Conservation (phyloP, 164 flowering plant species). For the Taxillus chinensis region DNA sequence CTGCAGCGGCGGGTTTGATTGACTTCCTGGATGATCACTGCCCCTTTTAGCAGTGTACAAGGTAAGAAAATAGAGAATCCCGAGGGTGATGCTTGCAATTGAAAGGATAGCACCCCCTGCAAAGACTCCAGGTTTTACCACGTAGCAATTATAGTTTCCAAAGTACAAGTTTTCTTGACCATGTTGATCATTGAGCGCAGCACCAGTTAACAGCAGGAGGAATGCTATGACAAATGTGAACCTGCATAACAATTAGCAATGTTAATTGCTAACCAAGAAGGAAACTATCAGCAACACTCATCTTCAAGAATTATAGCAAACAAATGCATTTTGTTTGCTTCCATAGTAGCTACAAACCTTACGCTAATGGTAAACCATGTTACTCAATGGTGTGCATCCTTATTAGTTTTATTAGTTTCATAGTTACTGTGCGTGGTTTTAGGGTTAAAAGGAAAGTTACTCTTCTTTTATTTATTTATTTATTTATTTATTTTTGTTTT, state of each 20-base stretch:
- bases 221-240: constrained; percentile 75
- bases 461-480: too few species aligned
- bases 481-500: too few species aligned
- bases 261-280: too few species aligned
- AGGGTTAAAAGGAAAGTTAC: too few species aligned
- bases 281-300: too few species aligned
- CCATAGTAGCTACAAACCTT: too few species aligned
- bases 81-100: constrained; percentile 52
- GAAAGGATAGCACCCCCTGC: constrained; percentile 75
- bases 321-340: too few species aligned
- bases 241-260: constrained; percentile 33
- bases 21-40: constrained; percentile 14
- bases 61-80: constrained; percentile 51
- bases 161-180: constrained; percentile 51
- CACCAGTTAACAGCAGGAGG: constrained; percentile 79
- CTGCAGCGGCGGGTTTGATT: constrained; percentile 18
- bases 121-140: constrained; percentile 88
- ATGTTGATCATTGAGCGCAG: constrained; percentile 75
- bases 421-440: too few species aligned
- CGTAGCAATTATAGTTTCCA: constrained; percentile 67
- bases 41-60: constrained; percentile 28
- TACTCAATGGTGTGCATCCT: too few species aligned
- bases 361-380: too few species aligned
- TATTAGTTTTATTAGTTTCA: too few species aligned
- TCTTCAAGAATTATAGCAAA: too few species aligned